Base-by-base conservation (phyloP, 129 eudicot species). In the Dittrichia graveolens region DNA sequence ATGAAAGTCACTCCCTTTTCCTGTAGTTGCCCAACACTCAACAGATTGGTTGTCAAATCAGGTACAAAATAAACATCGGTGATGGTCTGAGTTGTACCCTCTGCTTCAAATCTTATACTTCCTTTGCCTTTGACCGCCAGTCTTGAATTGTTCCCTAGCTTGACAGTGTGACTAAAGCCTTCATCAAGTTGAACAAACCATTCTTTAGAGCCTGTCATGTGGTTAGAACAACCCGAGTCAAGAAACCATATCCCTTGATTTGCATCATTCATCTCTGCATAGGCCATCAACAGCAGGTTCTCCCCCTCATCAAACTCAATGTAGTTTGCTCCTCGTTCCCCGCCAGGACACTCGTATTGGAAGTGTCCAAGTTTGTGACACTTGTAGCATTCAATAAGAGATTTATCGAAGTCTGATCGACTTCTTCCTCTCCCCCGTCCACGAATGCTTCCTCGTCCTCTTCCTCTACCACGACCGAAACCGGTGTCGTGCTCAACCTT, bases 301-400 rank as follows among this genome's bases (percentile, higher is more conserved):
- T 65, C n/a, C 70, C 2, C 39, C 70, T 65, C 53, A 43, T 65
- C 39, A 42, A n/a, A 42, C 4, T 65, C 70, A 0, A 24, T 53
- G 43, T 65, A 65, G 6, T 60, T 12, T 0, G 8, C 19, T 2
- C 4, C 1, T 13, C 12, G 1, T 10, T 1, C 16, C 4, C 3
- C 13, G n/a, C n/a, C n/a, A 0, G 45, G 18, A 12, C 65, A 60
- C 11, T 60, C 65, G 0, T 60, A 60, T 3, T 37, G 14, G 5
- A 60, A 60, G 3, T 60, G 44, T 2, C 43, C 65, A 3, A 60
- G 2, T 8, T 8, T 31, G 3, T 57, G 14, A 8, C 63, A 57
- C 5, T 4, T 24, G 15, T 35, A 35, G 3, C 45, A 65, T 8
- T 40, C 40, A 19, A 58, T 50, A 3, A 2, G 4, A 3, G 64